These are phyloP conservation scores for Oryza australiensis DNA, from an alignment of 176 grass and related monocot species.

Conservation along the genomic window DNA sequence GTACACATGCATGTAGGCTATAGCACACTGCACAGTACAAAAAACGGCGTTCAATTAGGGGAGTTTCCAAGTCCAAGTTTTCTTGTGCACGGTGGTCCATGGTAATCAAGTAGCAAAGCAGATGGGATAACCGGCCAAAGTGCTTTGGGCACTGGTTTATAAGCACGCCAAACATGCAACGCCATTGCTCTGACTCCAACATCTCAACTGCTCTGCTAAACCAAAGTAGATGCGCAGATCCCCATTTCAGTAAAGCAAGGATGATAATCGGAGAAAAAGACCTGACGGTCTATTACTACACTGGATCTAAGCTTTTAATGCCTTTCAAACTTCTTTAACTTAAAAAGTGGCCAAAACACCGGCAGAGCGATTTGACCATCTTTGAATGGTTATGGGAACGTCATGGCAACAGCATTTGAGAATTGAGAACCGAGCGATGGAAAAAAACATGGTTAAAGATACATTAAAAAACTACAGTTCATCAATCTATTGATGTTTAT, in stretches of 20 bases:
- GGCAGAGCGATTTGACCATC: background rate
- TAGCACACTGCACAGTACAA: background rate
- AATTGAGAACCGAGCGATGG: background rate
- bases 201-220: slow-evolving; percentile 29
- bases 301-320: background rate
- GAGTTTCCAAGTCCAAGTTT: background rate
- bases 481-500: background rate
- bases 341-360: background rate
- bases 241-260: background rate
- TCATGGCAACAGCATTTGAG: background rate
- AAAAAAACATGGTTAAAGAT: background rate
- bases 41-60: background rate
- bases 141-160: background rate
- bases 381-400: background rate
- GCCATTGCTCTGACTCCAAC: slow-evolving; percentile 20
- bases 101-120: background rate
- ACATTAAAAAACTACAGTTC: background rate
- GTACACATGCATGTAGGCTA: background rate
- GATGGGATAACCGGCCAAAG: slow-evolving; percentile 12
- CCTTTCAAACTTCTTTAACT: background rate
- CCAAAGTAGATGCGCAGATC: background rate
- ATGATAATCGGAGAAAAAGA: background rate
- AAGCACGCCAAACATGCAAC: slow-evolving; percentile 13
- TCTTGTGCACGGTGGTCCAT: slow-evolving; percentile 15
- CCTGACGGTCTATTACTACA: background rate